A percentile compares a stretch with the other conserved stretches of the same genome.
Conservation (phyloP, 768 basidiomycete species). For the Rubroboletus pulcherrimus region DNA sequence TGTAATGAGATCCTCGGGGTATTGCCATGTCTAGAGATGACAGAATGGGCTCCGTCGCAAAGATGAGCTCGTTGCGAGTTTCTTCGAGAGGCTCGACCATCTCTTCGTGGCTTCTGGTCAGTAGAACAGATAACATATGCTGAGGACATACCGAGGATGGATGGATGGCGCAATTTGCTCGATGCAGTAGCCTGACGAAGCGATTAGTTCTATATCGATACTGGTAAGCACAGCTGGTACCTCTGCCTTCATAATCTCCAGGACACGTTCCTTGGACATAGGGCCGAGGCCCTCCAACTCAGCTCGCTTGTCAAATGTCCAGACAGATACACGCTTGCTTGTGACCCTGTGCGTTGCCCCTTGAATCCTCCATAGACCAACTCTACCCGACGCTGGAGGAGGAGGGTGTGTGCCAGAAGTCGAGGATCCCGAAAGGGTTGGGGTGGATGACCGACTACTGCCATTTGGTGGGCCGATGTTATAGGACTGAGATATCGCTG, state of each 20-base stretch:
- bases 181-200: slow-evolving; percentile 72
- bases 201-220: slow-evolving; percentile 7
- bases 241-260: slow-evolving; percentile 90
- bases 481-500: slow-evolving; percentile 79
- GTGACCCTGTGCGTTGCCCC: slow-evolving; percentile 86
- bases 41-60: slow-evolving; percentile 88
- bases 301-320: slow-evolving; percentile 83
- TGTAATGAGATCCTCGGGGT: slow-evolving; percentile 53
- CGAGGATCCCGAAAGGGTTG: slow-evolving; percentile 32
- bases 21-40: slow-evolving; percentile 80
- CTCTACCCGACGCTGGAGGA: slow-evolving; percentile 44
- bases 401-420: slow-evolving; percentile 36
- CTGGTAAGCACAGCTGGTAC: slow-evolving; percentile 38
- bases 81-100: slow-evolving; percentile 98
- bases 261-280: slow-evolving; percentile 62
- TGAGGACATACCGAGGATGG: slow-evolving; percentile 65
- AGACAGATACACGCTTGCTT: slow-evolving; percentile 86
- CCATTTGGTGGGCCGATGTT: slow-evolving; percentile 46
- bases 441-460: slow-evolving; percentile 36
- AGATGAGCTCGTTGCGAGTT: slow-evolving; percentile 81
- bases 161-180: slow-evolving; percentile 85
- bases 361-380: slow-evolving; percentile 90
- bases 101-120: slow-evolving; percentile 45
- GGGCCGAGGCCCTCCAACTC: slow-evolving; percentile 71
- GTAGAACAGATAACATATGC: background rate